These are phyloP conservation scores for Fusarium sp. DNA, from an alignment of 2,329 filamentous ascomycete genomes.

Conservation along the genomic window DNA sequence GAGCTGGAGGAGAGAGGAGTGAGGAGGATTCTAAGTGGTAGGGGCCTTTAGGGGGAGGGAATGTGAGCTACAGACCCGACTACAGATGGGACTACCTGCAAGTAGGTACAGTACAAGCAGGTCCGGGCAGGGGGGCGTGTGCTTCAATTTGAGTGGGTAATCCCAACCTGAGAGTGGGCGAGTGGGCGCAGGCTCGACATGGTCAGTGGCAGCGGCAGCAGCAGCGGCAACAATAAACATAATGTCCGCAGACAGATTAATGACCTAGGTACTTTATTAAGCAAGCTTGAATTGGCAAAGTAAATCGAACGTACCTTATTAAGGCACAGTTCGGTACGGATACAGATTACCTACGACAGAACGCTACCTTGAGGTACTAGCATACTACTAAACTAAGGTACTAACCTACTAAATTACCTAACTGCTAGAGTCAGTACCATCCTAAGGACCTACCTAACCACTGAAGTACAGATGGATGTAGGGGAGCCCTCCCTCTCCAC, in stretches of 20 bases:
- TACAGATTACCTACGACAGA: background rate
- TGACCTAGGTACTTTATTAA: background rate
- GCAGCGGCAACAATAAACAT: constrained; percentile 5
- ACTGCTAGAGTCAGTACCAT: background rate
- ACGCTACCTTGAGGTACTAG: background rate
- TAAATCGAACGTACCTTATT: background rate
- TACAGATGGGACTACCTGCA: constrained; percentile 10
- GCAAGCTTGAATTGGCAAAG: background rate
- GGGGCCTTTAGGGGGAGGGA: constrained; percentile 41
- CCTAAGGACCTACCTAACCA: background rate
- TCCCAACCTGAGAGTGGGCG: constrained; percentile 19
- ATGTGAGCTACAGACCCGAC: constrained; percentile 43
- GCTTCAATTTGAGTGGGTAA: constrained; percentile 34
- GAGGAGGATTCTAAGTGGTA: constrained; percentile 40
- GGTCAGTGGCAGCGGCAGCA: constrained; percentile 23
- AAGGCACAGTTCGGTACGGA: background rate
- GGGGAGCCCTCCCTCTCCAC: background rate
- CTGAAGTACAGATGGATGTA: background rate
- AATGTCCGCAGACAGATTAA: constrained; percentile 11
- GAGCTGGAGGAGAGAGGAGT: constrained; percentile 38
- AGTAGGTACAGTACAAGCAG: background rate
- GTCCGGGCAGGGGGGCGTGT: constrained; percentile 34
- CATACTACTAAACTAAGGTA: no score
- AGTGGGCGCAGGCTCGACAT: constrained; percentile 31
- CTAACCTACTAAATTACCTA: no score